These are phyloP conservation scores for Zea luxurians DNA, from an alignment of 176 grass and related monocot genomes.

Conservation along the genomic window DNA sequence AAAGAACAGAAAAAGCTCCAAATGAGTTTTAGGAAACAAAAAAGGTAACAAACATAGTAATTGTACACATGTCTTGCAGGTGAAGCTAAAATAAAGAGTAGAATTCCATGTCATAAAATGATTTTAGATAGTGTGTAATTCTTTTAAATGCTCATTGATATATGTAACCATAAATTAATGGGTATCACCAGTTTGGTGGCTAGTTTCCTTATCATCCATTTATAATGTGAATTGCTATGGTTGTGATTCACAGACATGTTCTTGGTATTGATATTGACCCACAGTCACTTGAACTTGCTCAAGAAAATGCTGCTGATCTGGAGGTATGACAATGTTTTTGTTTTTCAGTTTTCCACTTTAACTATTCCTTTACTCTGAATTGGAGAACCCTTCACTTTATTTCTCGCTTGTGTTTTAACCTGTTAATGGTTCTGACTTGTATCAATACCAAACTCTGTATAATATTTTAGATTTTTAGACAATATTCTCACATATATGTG, in stretches of 20 bases:
- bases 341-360: too few species aligned
- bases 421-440: background rate
- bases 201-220: background rate
- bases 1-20: too few species aligned
- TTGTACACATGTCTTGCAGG: background rate
- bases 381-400: too few species aligned
- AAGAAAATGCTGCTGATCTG: too few species aligned
- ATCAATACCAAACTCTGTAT: background rate
- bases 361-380: too few species aligned
- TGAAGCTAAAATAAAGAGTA: background rate
- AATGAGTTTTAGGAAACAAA: too few species aligned
- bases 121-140: background rate
- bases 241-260: background rate
- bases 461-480: background rate
- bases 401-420: too few species aligned
- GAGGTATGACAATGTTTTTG: too few species aligned
- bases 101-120: background rate
- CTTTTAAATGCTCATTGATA: background rate
- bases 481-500: background rate
- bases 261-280: too few species aligned
- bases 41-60: background rate
- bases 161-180: background rate
- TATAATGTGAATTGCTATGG: slow-evolving; percentile 13
- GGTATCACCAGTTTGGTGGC: slow-evolving; percentile 10
- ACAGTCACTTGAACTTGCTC: too few species aligned